Conservation (phyloP, 768 basidiomycete genomes). For the Naganishia friedmannii region DNA sequence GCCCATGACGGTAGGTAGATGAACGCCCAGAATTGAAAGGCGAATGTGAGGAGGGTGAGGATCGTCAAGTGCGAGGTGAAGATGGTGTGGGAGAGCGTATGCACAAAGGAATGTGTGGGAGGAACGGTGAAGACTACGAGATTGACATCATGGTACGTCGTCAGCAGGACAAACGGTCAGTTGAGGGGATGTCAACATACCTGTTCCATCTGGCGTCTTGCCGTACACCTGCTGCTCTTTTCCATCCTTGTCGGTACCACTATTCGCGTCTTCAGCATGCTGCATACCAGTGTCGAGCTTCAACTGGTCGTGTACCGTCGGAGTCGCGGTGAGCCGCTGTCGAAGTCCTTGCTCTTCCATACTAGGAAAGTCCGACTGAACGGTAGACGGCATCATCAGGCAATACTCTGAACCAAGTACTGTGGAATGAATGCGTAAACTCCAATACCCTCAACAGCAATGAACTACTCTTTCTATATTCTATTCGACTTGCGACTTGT, state of each 20-base stretch:
- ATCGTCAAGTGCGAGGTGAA: constrained; percentile 67
- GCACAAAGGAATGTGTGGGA: constrained; percentile 42
- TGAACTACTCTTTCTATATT: too few species aligned
- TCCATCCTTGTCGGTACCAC: neutral
- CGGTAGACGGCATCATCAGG: neutral
- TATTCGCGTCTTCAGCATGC: neutral
- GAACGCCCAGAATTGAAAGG: constrained; percentile 73
- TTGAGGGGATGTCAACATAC: constrained; percentile 53
- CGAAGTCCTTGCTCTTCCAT: neutral
- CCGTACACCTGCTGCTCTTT: constrained; percentile 21
- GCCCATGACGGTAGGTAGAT: constrained; percentile 57
- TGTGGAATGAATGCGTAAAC: neutral
- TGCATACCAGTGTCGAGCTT: neutral
- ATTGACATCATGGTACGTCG: neutral
- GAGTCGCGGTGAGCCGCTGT: neutral
- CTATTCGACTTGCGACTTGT: too few species aligned
- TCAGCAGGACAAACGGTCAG: constrained; percentile 16
- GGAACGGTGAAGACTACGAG: constrained; percentile 74
- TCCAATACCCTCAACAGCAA: neutral
- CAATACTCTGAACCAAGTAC: neutral
- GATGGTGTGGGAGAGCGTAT: constrained; percentile 39
- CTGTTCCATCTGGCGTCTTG: constrained; percentile 76
- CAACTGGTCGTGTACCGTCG: neutral
- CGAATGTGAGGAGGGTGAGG: constrained; percentile 74
- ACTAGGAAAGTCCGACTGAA: neutral